These are phyloP conservation scores for Naganishia vaughanmartiniae DNA, from an alignment of 768 basidiomycete genomes.

Conservation along the genomic window DNA sequence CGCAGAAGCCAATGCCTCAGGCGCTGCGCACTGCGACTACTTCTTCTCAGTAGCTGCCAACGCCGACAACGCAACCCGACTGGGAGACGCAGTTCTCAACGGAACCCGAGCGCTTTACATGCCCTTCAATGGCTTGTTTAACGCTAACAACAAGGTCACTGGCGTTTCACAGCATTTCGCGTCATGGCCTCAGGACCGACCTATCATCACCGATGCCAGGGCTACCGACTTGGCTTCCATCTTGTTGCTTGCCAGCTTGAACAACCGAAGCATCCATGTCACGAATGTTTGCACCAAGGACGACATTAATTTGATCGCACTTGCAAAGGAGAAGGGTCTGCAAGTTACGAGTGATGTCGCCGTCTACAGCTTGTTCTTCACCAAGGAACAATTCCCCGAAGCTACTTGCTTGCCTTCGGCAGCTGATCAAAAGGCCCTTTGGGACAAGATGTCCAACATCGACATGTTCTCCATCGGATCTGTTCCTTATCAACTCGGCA, in stretches of 20 bases:
- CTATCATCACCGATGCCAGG: slow-evolving; percentile 90
- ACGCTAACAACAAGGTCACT: slow-evolving; percentile 60
- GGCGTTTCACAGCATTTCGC: slow-evolving; percentile 81
- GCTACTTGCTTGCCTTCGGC: slow-evolving; percentile 66
- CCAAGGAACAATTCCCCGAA: slow-evolving; percentile 67
- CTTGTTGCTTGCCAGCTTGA: slow-evolving; percentile 86
- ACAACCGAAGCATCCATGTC: slow-evolving; percentile 82
- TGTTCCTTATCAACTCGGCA: slow-evolving; percentile 73
- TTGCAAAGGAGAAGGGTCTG: slow-evolving; percentile 90
- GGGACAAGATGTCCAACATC: slow-evolving; percentile 77
- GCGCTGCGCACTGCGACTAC: slow-evolving; percentile 79
- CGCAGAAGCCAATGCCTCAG: slow-evolving; percentile 64
- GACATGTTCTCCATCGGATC: slow-evolving; percentile 88
- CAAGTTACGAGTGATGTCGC: slow-evolving; percentile 96
- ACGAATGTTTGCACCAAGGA: slow-evolving; percentile 82
- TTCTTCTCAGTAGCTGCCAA: slow-evolving; percentile 77
- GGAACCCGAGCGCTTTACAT: slow-evolving; percentile 85
- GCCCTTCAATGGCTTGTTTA: slow-evolving; percentile 61
- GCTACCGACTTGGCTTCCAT: slow-evolving; percentile 89
- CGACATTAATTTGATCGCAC: slow-evolving; percentile 81
- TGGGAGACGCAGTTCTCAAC: slow-evolving; percentile 67
- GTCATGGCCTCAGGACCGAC: slow-evolving; percentile 84
- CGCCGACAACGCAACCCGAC: slow-evolving; percentile 59
- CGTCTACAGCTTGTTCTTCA: slow-evolving; percentile 86
- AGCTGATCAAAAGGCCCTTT: slow-evolving; percentile 76